Evolutionary conservation across 78 protist species (phyloP).

Genomic region (Anaeramoeba flamelloides): DNA sequence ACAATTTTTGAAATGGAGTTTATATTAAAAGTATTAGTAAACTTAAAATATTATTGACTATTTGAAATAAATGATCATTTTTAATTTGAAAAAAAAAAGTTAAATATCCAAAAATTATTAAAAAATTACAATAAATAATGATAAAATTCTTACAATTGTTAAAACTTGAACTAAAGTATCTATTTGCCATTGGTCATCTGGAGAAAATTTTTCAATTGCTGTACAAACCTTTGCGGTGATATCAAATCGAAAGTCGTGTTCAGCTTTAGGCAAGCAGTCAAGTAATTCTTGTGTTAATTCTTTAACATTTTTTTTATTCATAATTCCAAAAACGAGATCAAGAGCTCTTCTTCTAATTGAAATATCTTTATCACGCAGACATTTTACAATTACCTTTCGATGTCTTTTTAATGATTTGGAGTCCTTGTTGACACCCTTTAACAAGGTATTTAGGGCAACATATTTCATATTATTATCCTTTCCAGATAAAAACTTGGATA

Average conservation of each 20-base stretch:
- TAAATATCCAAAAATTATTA: no score
- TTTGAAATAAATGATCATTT: no score
- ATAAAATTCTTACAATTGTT: constrained; percentile 14
- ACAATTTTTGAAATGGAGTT: no score
- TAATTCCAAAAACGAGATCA: constrained; percentile 73
- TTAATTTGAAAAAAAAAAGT: no score
- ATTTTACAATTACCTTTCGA: constrained; percentile 74
- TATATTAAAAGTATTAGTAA: no score
- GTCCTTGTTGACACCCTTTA: constrained; percentile 46
- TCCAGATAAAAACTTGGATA: constrained; percentile 78
- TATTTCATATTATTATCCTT: constrained; percentile 68
- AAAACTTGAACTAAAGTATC: constrained; percentile 69
- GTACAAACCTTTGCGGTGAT: constrained; percentile 44
- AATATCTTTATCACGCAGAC: constrained; percentile 83
- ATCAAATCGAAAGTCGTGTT: constrained; percentile 51
- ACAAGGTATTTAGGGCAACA: constrained; percentile 66
- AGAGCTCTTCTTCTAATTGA: constrained; percentile 87
- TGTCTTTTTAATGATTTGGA: constrained; percentile 82
- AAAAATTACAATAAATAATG: not conserved
- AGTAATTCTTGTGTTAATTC: constrained; percentile 42
- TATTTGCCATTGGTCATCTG: constrained; percentile 74
- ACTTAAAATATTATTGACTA: no score
- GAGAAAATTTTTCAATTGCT: constrained; percentile 60
- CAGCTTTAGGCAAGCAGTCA: constrained; percentile 39
- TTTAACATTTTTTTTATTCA: constrained; percentile 35